Evolutionary conservation across 139 green algal genomes (phyloP), one percentile per base, ranked within the genome.

Genomic region (Tetradesmus lagerheimii): DNA sequence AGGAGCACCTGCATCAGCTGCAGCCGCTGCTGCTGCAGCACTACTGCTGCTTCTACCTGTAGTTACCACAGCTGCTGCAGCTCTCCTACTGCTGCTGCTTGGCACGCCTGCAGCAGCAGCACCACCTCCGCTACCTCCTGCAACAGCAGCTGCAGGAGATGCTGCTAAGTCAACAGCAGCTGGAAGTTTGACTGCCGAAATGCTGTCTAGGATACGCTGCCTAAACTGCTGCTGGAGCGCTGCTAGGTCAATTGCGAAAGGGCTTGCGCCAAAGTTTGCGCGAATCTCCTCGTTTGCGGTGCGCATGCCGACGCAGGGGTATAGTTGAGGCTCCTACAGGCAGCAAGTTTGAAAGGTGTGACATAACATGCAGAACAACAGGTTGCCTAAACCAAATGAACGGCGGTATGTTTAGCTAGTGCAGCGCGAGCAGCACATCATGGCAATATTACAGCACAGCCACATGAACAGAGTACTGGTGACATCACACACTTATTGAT

Each of bases 231-330:
- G 27, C 31, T 87, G 80, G 45, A 91, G 43, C 20, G 31, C n/a
- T 35, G 39, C 18, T 4, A 94, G 23, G 86, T 96, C 89, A 11
- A 89, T 91, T 16, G 57, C 74, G 71, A 95, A 95, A 27, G 92
- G 23, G 43, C 82, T 71, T 27, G 83, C 79, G 14, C 95, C 95
- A 93, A 97, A 94, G 86, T 97, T 97, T 37, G 93, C 94, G 1
- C 50, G 1, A 23, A 96, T 91, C 90, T 97, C 94, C 89, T 97
- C 96, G 50, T 94, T 90, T 0, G 87, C 88, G 0, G 96, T 98
- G 34, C 96, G 92, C 86, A 98, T 88, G 1, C 97, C 97, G 3
- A 99, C 94, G 34, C 89, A 94, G 0, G 97, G 97, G 88, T 95
- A 98, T 31, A 99, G 86, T 20, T 77, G 75, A 1, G 83, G 80